A percentile compares a stretch with the other conserved stretches of the same genome.
These are phyloP conservation scores for Ustilago cynodontis DNA, from an alignment of 1,284 basidiomycete species.

Conservation along the genomic window DNA sequence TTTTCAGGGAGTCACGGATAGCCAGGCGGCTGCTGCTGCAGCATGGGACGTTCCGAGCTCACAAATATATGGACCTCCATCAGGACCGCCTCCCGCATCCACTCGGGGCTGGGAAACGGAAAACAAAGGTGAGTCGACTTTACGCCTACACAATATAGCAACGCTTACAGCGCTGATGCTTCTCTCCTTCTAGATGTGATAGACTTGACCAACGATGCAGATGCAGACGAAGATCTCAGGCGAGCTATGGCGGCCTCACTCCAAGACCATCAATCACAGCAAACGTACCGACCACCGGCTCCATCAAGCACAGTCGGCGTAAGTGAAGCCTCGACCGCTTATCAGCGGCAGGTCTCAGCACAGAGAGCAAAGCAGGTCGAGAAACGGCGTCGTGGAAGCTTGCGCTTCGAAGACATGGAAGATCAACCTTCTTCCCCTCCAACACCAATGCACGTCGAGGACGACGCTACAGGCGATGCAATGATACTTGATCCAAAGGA, in stretches of 20 bases:
- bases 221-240: slow-evolving; percentile 43
- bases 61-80: slow-evolving; percentile 27
- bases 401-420: not conserved
- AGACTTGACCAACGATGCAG: slow-evolving; percentile 45
- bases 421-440: not conserved
- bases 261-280: slow-evolving; percentile 38
- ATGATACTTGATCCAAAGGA: not conserved
- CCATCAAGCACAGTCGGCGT: slow-evolving; percentile 43
- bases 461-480: not conserved
- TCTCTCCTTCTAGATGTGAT: slow-evolving; percentile 23
- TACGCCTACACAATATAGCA: not conserved
- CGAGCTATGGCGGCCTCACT: slow-evolving; percentile 48
- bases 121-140: slow-evolving; percentile 21
- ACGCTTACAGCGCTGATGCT: not conserved
- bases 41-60: slow-evolving; percentile 26
- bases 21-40: slow-evolving; percentile 5
- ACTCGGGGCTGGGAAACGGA: slow-evolving; percentile 14
- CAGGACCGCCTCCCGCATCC: slow-evolving; percentile 21
- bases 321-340: slow-evolving; percentile 17
- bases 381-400: not conserved
- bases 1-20: slow-evolving; percentile 5
- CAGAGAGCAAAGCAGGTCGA: not conserved
- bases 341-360: not conserved
- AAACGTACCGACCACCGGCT: slow-evolving; percentile 27
- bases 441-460: not conserved